These are phyloP conservation scores for Dissoconium aciculare DNA, from an alignment of 2,329 filamentous ascomycete species.

Conservation along the genomic window DNA sequence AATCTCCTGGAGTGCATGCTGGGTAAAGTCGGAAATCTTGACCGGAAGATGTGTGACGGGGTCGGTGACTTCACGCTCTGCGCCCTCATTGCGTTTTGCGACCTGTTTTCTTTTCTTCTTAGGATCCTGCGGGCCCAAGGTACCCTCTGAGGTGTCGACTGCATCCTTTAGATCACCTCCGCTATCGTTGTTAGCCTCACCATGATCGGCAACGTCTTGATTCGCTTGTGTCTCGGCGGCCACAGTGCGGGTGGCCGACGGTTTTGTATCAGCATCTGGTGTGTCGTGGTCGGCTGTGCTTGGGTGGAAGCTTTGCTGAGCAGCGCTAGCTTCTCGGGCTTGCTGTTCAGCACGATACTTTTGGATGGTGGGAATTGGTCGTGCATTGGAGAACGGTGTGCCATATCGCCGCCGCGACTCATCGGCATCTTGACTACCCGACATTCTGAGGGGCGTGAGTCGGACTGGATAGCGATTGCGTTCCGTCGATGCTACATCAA, in stretches of 20 bases:
- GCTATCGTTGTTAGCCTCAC: slow-evolving; percentile 7
- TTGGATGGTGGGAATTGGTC: slow-evolving; percentile 33
- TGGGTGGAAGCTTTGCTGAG: background rate
- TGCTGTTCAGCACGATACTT: slow-evolving; percentile 34
- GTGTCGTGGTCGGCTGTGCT: slow-evolving; percentile 11
- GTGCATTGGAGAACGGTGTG: slow-evolving; percentile 29
- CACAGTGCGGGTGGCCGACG: no score
- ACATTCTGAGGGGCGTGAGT: slow-evolving; percentile 14
- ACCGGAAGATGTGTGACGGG: slow-evolving; percentile 58
- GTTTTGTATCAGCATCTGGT: slow-evolving; percentile 12
- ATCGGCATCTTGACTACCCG: slow-evolving; percentile 28
- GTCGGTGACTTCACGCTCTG: slow-evolving; percentile 50
- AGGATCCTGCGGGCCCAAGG: slow-evolving; percentile 25
- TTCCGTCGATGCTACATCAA: background rate
- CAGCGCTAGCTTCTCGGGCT: slow-evolving; percentile 23
- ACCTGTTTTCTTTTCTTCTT: slow-evolving; percentile 35
- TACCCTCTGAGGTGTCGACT: slow-evolving; percentile 32
- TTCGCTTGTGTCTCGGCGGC: slow-evolving; percentile 18
- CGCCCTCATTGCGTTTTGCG: slow-evolving; percentile 35
- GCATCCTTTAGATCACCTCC: slow-evolving; percentile 11
- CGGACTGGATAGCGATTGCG: no score
- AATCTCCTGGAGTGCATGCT: slow-evolving; percentile 40
- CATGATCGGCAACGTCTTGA: slow-evolving; percentile 13
- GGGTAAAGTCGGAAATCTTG: slow-evolving; percentile 52
- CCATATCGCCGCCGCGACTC: slow-evolving; percentile 25